Conservation (phyloP, 768 basidiomycete species). For the Macrolepiota dolichaula region DNA sequence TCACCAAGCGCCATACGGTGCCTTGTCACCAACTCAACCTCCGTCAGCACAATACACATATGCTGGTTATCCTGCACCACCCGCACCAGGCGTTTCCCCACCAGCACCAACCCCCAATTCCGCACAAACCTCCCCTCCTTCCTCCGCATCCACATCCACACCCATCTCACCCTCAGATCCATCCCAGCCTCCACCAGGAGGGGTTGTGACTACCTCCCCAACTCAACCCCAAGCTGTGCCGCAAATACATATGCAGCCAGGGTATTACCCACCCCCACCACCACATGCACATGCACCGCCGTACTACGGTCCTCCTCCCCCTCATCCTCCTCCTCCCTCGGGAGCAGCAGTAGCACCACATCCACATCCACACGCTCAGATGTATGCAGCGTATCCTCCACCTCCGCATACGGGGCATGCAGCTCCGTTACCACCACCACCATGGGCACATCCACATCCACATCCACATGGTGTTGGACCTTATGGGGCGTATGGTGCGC, state of each 20-base stretch:
- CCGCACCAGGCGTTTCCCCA: not conserved
- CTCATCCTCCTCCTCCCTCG: not conserved
- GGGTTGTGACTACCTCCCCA: not conserved
- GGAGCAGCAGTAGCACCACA: not conserved
- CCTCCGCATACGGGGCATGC: slow-evolving; percentile 24
- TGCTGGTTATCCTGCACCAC: slow-evolving; percentile 12
- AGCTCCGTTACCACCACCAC: slow-evolving; percentile 10
- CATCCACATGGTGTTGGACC: not conserved
- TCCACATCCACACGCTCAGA: slow-evolving; percentile 15
- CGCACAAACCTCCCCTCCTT: not conserved
- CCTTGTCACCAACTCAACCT: slow-evolving; percentile 3
- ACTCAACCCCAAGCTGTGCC: not conserved
- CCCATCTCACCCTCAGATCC: slow-evolving; percentile 6
- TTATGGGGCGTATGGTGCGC: slow-evolving; percentile 4
- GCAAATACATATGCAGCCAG: not conserved
- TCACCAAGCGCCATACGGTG: slow-evolving; percentile 8
- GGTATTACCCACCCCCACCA: slow-evolving; percentile 10
- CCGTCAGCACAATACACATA: slow-evolving; percentile 11
- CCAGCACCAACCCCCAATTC: not conserved
- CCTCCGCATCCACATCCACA: not conserved
- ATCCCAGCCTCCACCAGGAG: not conserved
- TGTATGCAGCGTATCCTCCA: slow-evolving; percentile 26
- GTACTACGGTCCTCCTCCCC: not conserved
- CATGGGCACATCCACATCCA: slow-evolving; percentile 12
- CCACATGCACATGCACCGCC: not conserved